A percentile compares a stretch with the other conserved stretches of the same genome.
Conservation (phyloP, 441 rosid genomes). For the Manihot esculenta region DNA sequence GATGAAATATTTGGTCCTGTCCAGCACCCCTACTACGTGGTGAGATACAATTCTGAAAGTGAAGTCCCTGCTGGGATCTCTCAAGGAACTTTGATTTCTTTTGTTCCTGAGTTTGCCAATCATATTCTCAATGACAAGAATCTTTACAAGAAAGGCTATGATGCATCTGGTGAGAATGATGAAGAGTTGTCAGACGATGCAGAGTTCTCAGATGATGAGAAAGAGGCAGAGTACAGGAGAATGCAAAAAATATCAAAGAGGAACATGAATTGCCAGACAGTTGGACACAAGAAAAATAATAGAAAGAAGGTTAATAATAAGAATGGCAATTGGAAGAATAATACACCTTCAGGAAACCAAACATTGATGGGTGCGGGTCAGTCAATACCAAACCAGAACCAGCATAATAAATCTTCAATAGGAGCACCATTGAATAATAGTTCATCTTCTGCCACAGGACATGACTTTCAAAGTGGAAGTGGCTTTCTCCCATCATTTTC, state of each 20-base stretch:
- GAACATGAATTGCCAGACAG: conserved; percentile 44
- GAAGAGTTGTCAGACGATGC: conserved; percentile 81
- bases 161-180: conserved; percentile 95
- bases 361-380: conserved; percentile 25
- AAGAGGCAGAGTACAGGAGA: conserved; percentile 77
- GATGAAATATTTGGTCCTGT: conserved; percentile 99
- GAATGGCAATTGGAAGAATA: conserved; percentile 44
- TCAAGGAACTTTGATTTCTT: conserved; percentile 68
- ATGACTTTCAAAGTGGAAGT: conserved; percentile 31
- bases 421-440: conserved; percentile 26
- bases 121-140: conserved; percentile 69
- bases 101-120: conserved; percentile 75
- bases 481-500: conserved; percentile 35
- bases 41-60: conserved; percentile 86
- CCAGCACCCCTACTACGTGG: conserved; percentile 75
- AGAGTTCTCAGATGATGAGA: conserved; percentile 97
- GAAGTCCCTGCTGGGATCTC: conserved; percentile 65
- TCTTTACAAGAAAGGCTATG: conserved; percentile 87
- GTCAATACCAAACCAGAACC: conserved; percentile 27
- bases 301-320: conserved; percentile 29
- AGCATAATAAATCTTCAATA: conserved; percentile 16
- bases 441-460: conserved; percentile 35
- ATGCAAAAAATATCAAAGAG: conserved; percentile 72
- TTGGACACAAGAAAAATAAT: conserved; percentile 39
- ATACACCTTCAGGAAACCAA: conserved; percentile 34